Evolutionary conservation across 1,284 basidiomycete genomes (phyloP), one percentile per base, ranked within the genome.

Genomic region (Peniophora sp.): DNA sequence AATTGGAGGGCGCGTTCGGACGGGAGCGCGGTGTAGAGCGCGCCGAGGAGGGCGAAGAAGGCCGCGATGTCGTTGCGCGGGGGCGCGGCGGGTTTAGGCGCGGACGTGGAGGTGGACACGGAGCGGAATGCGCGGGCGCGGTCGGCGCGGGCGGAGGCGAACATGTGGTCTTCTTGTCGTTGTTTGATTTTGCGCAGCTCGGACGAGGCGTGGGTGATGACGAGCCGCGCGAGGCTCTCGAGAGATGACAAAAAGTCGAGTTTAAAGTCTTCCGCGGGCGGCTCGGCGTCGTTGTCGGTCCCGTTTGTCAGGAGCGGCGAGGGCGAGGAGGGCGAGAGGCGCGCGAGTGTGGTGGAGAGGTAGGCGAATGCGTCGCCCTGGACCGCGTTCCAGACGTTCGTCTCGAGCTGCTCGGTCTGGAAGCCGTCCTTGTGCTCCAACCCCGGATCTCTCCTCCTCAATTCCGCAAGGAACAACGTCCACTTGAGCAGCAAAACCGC

Each of bases 171-270:
- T 66, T 97, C 94, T 63, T 97, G 93, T 39, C 85, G 74, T 60
- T 94, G 91, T 63, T 93, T 92, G 63, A 97, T 85, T 63, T 91
- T 92, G 42, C 90, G 81, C n/a, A 97, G 74, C 63, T 95, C 88
- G 0, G 88, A 86, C 12, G 88, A 90, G 8, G 89, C 86, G 54
- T 87, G 84, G 0, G 81, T 84, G 57, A 97, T 83, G 41, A 89
- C 69, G 15, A 81, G 80, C 34, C 85, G 76, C 35, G 95, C 68
- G 15, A 96, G 75, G 1, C 72, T 70, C 60, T 94, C 91, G 52
- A 91, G 81, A 18, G 81, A 77, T 23, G 74, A 67, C 24, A 92
- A 70, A 11, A 95, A 69, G 24, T 78, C 68, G 1, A 74, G 68
- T 55, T 77, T 79, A 66, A 91, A 89, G 48, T 88, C 86, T 1